Evolutionary conservation across 176 grass and related monocot species (phyloP).

Genomic region (Lolium multiflorum): DNA sequence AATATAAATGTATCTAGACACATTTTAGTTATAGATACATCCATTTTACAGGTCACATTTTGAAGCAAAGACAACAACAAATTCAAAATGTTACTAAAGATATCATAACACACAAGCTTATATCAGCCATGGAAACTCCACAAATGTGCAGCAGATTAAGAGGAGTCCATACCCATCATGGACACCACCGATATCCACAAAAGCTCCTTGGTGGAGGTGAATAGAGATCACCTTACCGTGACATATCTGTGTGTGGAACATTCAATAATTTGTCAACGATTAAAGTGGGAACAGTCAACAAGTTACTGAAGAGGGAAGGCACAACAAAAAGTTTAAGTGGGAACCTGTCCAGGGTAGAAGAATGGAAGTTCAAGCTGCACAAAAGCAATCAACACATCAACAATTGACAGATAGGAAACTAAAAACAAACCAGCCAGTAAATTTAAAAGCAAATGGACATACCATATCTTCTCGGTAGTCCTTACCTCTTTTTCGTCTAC

Average conservation of each 20-base stretch:
- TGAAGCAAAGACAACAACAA: background rate
- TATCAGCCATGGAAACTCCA: conserved; percentile 13
- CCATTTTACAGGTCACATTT: background rate
- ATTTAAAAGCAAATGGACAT: conserved; percentile 50
- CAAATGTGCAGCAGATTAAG: conserved; percentile 15
- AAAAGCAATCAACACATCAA: conserved; percentile 49
- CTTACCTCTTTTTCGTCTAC: conserved; percentile 94
- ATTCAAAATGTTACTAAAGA: background rate
- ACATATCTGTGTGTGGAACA: conserved; percentile 70
- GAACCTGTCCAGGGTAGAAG: conserved; percentile 98
- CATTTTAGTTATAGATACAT: no score
- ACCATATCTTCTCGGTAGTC: conserved; percentile 97
- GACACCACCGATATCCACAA: conserved; percentile 88
- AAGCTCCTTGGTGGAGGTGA: conserved; percentile 89
- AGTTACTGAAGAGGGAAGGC: conserved; percentile 22
- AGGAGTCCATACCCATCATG: conserved; percentile 74
- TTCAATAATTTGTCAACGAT: conserved; percentile 19
- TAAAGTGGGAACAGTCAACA: conserved; percentile 1
- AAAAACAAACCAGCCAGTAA: background rate
- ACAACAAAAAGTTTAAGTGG: conserved; percentile 38
- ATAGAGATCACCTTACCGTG: conserved; percentile 78
- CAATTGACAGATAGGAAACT: conserved; percentile 5
- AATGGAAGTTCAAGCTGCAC: conserved; percentile 98
- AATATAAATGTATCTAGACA: no score
- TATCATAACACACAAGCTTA: conserved; percentile 1